A percentile compares a stretch with the other conserved stretches of the same genome.
These are phyloP conservation scores for Cymbopogon flexuosus DNA, from an alignment of 202 grass and related monocot species.

Conservation along the genomic window DNA sequence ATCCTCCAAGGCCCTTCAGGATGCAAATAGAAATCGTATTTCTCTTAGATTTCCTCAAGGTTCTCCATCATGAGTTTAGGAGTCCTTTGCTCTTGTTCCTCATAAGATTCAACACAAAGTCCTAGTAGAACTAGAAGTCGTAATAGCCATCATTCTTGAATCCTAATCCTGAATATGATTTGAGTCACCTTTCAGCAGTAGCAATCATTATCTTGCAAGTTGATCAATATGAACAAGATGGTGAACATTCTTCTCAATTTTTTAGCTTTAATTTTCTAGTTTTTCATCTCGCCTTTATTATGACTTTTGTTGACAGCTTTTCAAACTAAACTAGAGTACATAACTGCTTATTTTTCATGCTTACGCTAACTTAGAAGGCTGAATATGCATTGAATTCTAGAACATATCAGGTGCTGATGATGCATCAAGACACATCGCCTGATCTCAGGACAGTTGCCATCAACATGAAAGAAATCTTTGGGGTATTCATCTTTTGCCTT, in stretches of 20 bases:
- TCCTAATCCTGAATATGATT: neutral
- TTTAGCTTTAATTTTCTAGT: neutral
- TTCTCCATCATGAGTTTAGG: neutral
- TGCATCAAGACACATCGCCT: constrained; percentile 68
- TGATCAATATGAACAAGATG: neutral
- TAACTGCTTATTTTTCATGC: neutral
- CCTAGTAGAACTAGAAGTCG: neutral
- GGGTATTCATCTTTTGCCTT: constrained; percentile 23
- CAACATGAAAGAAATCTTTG: constrained; percentile 34
- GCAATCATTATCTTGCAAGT: neutral
- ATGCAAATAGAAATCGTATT: neutral
- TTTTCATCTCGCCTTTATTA: neutral
- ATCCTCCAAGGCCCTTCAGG: neutral
- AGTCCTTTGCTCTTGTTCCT: neutral
- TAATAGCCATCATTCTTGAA: neutral
- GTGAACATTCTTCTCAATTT: neutral
- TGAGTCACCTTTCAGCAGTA: neutral
- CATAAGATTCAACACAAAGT: neutral
- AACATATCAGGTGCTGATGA: constrained; percentile 63
- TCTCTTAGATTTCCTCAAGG: neutral
- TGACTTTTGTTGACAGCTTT: neutral
- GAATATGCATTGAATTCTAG: constrained; percentile 34
- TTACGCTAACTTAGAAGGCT: constrained; percentile 30
- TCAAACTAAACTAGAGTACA: neutral
- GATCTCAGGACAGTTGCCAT: constrained; percentile 32